Percentiles rank a stretch among this genome's conserved stretches.
These are phyloP conservation scores for Rubroshorea leprosula DNA, from an alignment of 345 rosid species.

Conservation along the genomic window DNA sequence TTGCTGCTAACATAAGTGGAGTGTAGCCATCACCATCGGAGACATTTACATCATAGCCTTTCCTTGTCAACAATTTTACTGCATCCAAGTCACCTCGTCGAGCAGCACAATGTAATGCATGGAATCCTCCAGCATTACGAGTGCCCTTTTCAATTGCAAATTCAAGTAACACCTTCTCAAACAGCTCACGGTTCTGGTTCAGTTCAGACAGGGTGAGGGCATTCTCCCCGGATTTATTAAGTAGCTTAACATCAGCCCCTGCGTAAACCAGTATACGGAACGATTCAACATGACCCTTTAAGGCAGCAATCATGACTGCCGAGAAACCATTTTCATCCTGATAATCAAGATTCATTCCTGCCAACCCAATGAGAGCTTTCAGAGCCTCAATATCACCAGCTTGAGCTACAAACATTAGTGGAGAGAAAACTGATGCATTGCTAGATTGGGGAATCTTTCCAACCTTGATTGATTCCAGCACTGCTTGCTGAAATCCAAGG, in stretches of 20 bases:
- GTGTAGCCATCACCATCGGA: constrained; percentile 79
- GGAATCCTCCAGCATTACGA: constrained; percentile 66
- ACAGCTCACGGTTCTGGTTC: constrained; percentile 51
- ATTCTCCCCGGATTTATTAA: constrained; percentile 63
- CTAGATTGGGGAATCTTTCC: constrained; percentile 65
- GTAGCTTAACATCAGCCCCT: constrained; percentile 85
- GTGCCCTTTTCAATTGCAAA: constrained; percentile 81
- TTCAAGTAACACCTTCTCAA: constrained; percentile 95
- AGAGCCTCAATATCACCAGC: constrained; percentile 70
- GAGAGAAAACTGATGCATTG: constrained; percentile 47
- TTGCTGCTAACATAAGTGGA: constrained; percentile 92
- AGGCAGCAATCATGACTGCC: constrained; percentile 85
- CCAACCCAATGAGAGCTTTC: constrained; percentile 35
- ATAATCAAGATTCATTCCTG: constrained; percentile 48
- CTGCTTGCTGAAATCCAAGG: constrained; percentile 54
- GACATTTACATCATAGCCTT: constrained; percentile 66
- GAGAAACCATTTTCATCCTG: constrained; percentile 81
- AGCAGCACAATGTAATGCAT: constrained; percentile 91
- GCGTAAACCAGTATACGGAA: constrained; percentile 72
- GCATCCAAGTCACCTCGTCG: constrained; percentile 82
- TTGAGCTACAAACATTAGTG: constrained; percentile 55
- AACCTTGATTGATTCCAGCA: constrained; percentile 44
- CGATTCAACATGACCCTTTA: constrained; percentile 73
- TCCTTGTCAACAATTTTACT: constrained; percentile 50
- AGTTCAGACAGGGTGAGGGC: constrained; percentile 63